Conservation (phyloP, 2,329 filamentous ascomycete genomes). For the Trichophyton schoenleinii region DNA sequence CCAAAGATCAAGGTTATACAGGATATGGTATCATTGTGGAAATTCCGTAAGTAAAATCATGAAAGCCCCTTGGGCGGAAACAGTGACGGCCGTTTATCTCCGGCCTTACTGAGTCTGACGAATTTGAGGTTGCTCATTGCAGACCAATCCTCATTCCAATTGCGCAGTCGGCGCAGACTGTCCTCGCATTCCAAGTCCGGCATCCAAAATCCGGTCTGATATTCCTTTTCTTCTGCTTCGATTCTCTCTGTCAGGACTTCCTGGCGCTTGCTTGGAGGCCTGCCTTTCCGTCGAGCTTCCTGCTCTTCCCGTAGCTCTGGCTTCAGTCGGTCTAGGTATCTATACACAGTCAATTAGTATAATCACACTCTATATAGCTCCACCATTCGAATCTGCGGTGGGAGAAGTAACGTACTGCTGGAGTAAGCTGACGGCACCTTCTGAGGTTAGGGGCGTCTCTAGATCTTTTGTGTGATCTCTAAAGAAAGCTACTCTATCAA, state of each 20-base stretch:
- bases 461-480: conserved; percentile 40
- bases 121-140: conserved; percentile 65
- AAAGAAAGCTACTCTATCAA: conserved; percentile 59
- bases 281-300: conserved; percentile 60
- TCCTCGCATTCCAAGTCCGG: conserved; percentile 61
- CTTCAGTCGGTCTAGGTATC: conserved; percentile 27
- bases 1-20: neutral
- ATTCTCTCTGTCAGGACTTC: conserved; percentile 63
- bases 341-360: conserved; percentile 9
- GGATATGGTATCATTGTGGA: neutral
- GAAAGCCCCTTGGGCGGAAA: conserved; percentile 60
- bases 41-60: conserved; percentile 17
- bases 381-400: neutral
- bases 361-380: neutral
- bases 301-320: conserved; percentile 33
- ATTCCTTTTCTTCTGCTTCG: conserved; percentile 62
- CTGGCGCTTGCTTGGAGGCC: conserved; percentile 65
- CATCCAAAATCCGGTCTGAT: conserved; percentile 64
- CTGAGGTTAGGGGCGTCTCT: conserved; percentile 17
- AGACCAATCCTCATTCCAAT: conserved; percentile 77
- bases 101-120: conserved; percentile 56
- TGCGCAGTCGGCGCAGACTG: conserved; percentile 52
- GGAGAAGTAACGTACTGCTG: neutral
- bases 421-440: neutral
- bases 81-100: conserved; percentile 52